Percentiles rank a stretch among this genome's conserved stretches.
phyloP scores from a whole-genome alignment of 805 yeast species.

The Priceomyces medius region DNA sequence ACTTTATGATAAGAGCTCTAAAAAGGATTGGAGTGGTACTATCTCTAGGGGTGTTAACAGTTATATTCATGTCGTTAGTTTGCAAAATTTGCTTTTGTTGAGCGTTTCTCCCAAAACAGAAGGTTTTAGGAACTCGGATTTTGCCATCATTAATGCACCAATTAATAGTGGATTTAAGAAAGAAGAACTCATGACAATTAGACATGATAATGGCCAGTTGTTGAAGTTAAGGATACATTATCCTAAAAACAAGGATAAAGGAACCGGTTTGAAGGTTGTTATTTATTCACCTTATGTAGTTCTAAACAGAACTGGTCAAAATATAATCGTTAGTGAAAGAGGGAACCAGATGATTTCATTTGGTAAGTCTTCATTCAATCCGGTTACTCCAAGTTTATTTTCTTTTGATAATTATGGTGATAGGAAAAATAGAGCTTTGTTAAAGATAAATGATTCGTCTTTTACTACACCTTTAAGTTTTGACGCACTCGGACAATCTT shows the following conservation, averaged over 20 bases:
- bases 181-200: constrained; percentile 53
- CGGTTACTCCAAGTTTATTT: constrained; percentile 67
- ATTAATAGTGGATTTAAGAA: constrained; percentile 51
- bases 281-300: constrained; percentile 85
- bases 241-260: constrained; percentile 46
- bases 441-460: constrained; percentile 65
- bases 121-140: constrained; percentile 65
- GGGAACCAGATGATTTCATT: constrained; percentile 53
- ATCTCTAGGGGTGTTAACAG: constrained; percentile 65
- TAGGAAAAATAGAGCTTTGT: constrained; percentile 61
- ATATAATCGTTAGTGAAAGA: constrained; percentile 57
- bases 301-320: constrained; percentile 74
- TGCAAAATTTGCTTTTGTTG: constrained; percentile 67
- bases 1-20: constrained; percentile 71
- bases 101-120: constrained; percentile 64
- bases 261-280: constrained; percentile 62
- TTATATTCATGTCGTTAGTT: constrained; percentile 76
- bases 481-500: constrained; percentile 85
- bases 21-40: constrained; percentile 62
- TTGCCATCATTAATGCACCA: constrained; percentile 70
- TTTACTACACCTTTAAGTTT: constrained; percentile 77
- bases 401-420: constrained; percentile 67
- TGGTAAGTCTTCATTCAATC: constrained; percentile 33
- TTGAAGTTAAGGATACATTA: constrained; percentile 67
- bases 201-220: constrained; percentile 63